A percentile compares a stretch with the other conserved stretches of the same genome.
These are phyloP conservation scores for Ustilago crameri DNA, from an alignment of 1,284 basidiomycete genomes.

Conservation along the genomic window DNA sequence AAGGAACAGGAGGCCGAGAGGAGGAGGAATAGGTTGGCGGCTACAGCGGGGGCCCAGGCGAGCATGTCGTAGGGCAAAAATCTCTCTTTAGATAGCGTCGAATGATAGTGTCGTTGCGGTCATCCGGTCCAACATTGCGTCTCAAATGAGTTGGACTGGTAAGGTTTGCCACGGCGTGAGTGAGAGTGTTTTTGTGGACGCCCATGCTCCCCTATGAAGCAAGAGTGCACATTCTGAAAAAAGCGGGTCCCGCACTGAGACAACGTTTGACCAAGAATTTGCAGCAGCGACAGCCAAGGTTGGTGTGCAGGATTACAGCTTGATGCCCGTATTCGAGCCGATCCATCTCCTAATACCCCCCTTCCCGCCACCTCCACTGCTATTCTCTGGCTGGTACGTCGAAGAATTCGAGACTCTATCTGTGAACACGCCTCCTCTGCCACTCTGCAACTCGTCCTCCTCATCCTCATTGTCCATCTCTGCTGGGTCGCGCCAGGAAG, in stretches of 20 bases:
- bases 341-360: constrained; percentile 19
- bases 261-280: no score
- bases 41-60: constrained; percentile 65
- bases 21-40: constrained; percentile 63
- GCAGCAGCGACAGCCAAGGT: no score
- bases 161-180: no score
- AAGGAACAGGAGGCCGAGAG: constrained; percentile 67
- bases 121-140: no score
- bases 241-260: no score
- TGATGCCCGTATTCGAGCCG: constrained; percentile 8
- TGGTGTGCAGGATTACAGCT: constrained; percentile 3
- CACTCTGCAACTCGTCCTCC: neutral
- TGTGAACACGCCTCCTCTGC: constrained; percentile 18
- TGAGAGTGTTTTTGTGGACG: no score
- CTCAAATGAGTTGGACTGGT: no score
- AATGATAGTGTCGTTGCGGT: no score
- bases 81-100: no score
- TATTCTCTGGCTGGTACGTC: no score
- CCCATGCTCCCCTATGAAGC: no score
- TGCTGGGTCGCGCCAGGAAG: constrained; percentile 11
- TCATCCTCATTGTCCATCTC: constrained; percentile 12
- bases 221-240: no score
- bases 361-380: neutral
- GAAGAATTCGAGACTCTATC: constrained; percentile 3
- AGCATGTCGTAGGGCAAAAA: constrained; percentile 49